Evolutionary conservation across 2,329 filamentous ascomycete genomes (phyloP).

Genomic region (Colletotrichum siamense): DNA sequence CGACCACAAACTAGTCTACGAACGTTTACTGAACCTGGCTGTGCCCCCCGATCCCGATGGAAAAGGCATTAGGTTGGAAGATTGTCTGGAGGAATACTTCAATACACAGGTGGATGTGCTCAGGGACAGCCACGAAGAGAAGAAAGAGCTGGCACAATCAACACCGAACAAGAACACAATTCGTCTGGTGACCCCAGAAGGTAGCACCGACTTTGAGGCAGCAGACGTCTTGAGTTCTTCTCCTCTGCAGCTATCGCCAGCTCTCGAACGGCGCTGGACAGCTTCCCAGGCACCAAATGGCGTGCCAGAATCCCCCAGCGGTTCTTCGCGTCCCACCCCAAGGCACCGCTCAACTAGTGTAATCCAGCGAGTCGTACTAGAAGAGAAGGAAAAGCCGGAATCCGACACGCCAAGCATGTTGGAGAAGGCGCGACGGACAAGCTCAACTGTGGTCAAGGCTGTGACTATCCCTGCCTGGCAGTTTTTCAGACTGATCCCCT

Average conservation of each 20-base stretch:
- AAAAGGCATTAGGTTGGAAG: constrained; percentile 79
- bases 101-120: constrained; percentile 92
- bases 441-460: constrained; percentile 70
- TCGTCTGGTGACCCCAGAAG: constrained; percentile 37
- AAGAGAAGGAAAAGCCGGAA: constrained; percentile 52
- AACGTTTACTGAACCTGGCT: constrained; percentile 87
- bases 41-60: constrained; percentile 79
- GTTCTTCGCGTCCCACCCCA: constrained; percentile 36
- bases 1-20: constrained; percentile 94
- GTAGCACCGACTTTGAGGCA: constrained; percentile 27
- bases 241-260: constrained; percentile 33
- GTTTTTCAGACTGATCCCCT: constrained; percentile 93
- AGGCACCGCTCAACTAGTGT: constrained; percentile 63
- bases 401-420: constrained; percentile 46
- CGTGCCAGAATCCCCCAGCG: constrained; percentile 26
- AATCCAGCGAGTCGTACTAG: constrained; percentile 64
- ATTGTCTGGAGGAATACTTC: constrained; percentile 93
- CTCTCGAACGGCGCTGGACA: constrained; percentile 20
- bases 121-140: constrained; percentile 68
- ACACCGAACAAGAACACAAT: constrained; percentile 35
- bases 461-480: constrained; percentile 97
- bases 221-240: constrained; percentile 38
- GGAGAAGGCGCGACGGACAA: constrained; percentile 49
- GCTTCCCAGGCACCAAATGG: constrained; percentile 1
- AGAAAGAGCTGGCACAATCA: constrained; percentile 41